Evolutionary conservation across 495 filamentous ascomycete genomes (phyloP), one percentile per base, ranked within the genome.

Genomic region (Penicillium ochrochloron): DNA sequence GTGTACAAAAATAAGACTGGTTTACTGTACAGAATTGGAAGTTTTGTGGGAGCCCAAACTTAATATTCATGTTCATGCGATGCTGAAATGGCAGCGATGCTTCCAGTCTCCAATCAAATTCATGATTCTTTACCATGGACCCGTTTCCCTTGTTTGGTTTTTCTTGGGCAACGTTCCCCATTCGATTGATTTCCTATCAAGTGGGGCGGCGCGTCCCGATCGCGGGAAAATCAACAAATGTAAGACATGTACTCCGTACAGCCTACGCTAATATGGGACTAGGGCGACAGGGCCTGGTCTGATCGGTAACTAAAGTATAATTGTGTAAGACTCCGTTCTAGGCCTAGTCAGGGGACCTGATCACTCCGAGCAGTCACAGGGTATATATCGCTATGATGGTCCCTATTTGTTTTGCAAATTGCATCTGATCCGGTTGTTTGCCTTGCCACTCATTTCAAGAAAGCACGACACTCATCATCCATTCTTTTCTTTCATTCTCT

Each of bases 181-280:
- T 48, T 48, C 21, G 21, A 48, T 25, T 48, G 44, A 48, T 48
- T 48, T 48, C 23, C 19, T 48, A 19, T 48, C 44, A 48, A 25
- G 44, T 19, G 8, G 19, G 21, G 44, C 11, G 44, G 44, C 41
- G 41, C 41, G 41, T 48, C 44, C 44, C 44, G n/a, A 48, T 48
- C 44, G 11, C 44, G 44, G 12, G 44, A 48, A 48, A 48, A 23
- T 48, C 21, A 48, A 21, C 21, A 48, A 48, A 46, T 8, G 5
- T 46, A 17, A 10, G 19, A 46, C n/a, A 11, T 27, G 25, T 27
- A 27, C 25, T n/a, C n/a, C n/a, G 42, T 21, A 46, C n/a, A 46
- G 42, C 42, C n/a, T 23, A 46, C 42, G 42, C 42, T 17, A 46
- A 46, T 48, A 44, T 44, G 10, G 21, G 19, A 25, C 44, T 23